phyloP scores from a whole-genome alignment of 768 basidiomycete species.

The Daedaleopsis nitida region DNA sequence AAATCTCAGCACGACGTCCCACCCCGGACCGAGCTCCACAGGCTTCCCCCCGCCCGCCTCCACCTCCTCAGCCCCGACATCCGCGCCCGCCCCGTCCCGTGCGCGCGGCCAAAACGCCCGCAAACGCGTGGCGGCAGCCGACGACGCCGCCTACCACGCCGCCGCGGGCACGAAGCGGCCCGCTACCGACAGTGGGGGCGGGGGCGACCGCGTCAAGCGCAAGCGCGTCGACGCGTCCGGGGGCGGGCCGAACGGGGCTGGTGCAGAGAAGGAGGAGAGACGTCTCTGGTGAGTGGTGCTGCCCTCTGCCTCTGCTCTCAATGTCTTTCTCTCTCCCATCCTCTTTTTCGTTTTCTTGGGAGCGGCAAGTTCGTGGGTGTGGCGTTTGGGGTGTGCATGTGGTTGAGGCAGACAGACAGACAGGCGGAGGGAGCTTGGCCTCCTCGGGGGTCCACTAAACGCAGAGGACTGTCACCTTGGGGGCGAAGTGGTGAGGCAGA shows the following conservation, averaged over 20 bases:
- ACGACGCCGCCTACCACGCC: slow-evolving; percentile 62
- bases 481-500: too few species aligned
- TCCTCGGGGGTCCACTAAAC: too few species aligned
- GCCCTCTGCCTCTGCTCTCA: not conserved
- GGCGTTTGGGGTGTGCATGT: too few species aligned
- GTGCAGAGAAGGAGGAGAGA: slow-evolving; percentile 23
- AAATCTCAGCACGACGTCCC: slow-evolving; percentile 4
- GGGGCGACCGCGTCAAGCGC: slow-evolving; percentile 74
- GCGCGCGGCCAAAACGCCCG: slow-evolving; percentile 11
- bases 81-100: slow-evolving; percentile 8
- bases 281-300: slow-evolving; percentile 26
- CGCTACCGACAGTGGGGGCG: slow-evolving; percentile 67
- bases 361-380: not conserved
- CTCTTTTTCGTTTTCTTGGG: too few species aligned
- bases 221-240: slow-evolving; percentile 60
- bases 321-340: not conserved
- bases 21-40: not conserved
- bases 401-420: too few species aligned
- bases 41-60: slow-evolving; percentile 1
- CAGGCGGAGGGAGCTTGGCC: too few species aligned
- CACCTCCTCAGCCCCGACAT: not conserved
- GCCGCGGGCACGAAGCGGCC: slow-evolving; percentile 59
- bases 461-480: too few species aligned
- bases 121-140: slow-evolving; percentile 44
- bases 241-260: slow-evolving; percentile 6